Evolutionary conservation across 2,329 filamentous ascomycete genomes (phyloP), one percentile per base, ranked within the genome.

Genomic region (Epichloe brachyelytri): DNA sequence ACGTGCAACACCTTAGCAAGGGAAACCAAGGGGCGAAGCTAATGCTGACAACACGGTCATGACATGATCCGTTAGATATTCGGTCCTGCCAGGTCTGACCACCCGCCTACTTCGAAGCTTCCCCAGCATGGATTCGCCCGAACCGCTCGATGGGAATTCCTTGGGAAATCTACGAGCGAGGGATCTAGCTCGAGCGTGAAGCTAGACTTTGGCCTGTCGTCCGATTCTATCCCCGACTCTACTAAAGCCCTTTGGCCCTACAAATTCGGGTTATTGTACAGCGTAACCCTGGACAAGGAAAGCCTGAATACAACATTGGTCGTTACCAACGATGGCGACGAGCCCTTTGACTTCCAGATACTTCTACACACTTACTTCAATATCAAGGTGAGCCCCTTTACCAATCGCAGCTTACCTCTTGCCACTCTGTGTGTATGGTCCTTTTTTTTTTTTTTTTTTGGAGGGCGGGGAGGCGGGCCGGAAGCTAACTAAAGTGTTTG

Each of bases 51-150:
- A 26, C 2, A 26, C 2, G 34, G 14, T n/a, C 39, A 43, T 34
- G 38, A n/a, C 22, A 15, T 17, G 14, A 4, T 4, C 19, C 30
- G 36, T 26, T 52, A 89, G 88, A 82, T 90, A 65, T 98, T 98
- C 65, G 93, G 93, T 33, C 85, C 85, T 36, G 85, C 84, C 40
- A 80, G 85, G 12, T 83, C 86, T 49, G 76, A 83, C 58, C 83
- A 90, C 66, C 80, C 85, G 57, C 77, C 85, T n/a, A 93, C 88
- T 30, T 80, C 80, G 48, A 73, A 79, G 57, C 84, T 98, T 26
- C 84, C 90, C 3, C 90, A 96, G 71, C 93, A 97, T 72, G 93
- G 93, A 58, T 95, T 98, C 69, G 93, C 91, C 39, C 88, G 93
- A 60, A 90, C 80, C 63, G 86, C 84, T 44, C 79, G 79, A 55